Evolutionary conservation across 2,329 filamentous ascomycete genomes (phyloP).

Genomic region (Pseudocercospora macadamiae): DNA sequence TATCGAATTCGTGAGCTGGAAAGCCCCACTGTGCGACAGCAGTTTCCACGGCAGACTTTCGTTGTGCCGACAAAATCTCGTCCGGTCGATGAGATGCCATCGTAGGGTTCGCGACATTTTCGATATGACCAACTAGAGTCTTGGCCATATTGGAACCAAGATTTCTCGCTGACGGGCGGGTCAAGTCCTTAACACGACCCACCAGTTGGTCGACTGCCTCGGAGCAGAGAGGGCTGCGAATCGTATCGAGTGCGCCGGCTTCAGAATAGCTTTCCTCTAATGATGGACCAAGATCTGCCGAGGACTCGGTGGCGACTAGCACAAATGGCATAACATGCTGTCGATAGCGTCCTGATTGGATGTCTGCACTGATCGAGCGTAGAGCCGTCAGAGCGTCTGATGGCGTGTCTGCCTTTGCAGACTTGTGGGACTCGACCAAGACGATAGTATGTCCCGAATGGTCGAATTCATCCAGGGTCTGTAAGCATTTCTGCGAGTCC

Average conservation of each 20-base stretch:
- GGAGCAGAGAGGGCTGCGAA: constrained; percentile 75
- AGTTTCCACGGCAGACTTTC: constrained; percentile 60
- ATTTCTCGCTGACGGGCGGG: constrained; percentile 30
- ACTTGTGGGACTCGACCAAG: constrained; percentile 30
- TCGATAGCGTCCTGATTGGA: constrained; percentile 31
- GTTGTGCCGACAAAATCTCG: constrained; percentile 68
- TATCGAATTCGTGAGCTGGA: constrained; percentile 82
- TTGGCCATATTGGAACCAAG: constrained; percentile 37
- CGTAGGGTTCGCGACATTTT: constrained; percentile 20
- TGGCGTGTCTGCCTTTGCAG: constrained; percentile 13
- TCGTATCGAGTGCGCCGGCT: constrained; percentile 81
- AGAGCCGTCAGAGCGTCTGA: constrained; percentile 27
- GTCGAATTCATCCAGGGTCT: constrained; percentile 32
- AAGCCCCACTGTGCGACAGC: constrained; percentile 83
- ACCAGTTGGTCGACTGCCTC: constrained; percentile 48
- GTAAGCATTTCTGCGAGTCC: constrained; percentile 28
- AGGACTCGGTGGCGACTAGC: constrained; percentile 20
- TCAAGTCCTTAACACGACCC: constrained; percentile 36
- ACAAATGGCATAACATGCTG: constrained; percentile 37
- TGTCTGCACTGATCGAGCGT: constrained; percentile 29
- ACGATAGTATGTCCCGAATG: constrained; percentile 31
- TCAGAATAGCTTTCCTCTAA: constrained; percentile 66
- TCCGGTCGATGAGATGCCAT: constrained; percentile 50
- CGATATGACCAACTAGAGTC: constrained; percentile 35
- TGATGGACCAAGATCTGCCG: constrained; percentile 12